Base-by-base conservation (phyloP, 2,329 filamentous ascomycete species). In the Saccharata proteae region DNA sequence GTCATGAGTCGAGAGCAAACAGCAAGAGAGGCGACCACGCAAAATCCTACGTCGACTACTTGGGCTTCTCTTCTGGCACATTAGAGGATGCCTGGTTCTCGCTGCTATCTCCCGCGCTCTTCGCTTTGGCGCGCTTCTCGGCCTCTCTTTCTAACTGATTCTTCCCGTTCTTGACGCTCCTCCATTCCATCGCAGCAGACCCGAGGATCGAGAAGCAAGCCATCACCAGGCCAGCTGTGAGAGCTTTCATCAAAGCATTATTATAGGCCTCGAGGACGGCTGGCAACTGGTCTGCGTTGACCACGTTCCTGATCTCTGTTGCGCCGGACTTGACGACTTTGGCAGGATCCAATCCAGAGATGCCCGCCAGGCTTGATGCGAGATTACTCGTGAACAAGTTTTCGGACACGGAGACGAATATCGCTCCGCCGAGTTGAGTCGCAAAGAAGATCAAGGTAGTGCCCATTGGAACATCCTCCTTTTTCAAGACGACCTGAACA, bases 251-350 rank as follows among this genome's bases (percentile, higher is more conserved):
- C 18, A 83, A 50, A 0, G 74, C 62, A 15, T 58, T 47, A 45
- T 80, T 81, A 55, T 82, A 69, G 2, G 59, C 48, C 0, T 54
- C 47, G 36, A 67, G 64, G 14, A 86, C 59, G 25, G 71, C 64
- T 0, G 77, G 82, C 1, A 69, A 67, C 21, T 67, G 68, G 3
- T 58, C 57, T 1, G 42, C 43, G 14, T 63, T 44, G 3, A 69
- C 58, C 14, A 59, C 40, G 7, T 33, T 37, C 16, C 21, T n/a
- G 29, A 32, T 12, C 5, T 32, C 20, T 6, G 33, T 35, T 4
- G 30, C 34, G 13, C 34, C 34, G 25, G 26, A 26, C 16, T 18
- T 20, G 34, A 63, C 44, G 7, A 69, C 43, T 16, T 53, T 56
- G 1, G 62, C 61, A n/a, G 33, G 33, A n/a, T 24, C 19, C 10